Evolutionary conservation across 2,329 filamentous ascomycete genomes (phyloP), one percentile per base, ranked within the genome.

Genomic region (Chaetomium globosum): DNA sequence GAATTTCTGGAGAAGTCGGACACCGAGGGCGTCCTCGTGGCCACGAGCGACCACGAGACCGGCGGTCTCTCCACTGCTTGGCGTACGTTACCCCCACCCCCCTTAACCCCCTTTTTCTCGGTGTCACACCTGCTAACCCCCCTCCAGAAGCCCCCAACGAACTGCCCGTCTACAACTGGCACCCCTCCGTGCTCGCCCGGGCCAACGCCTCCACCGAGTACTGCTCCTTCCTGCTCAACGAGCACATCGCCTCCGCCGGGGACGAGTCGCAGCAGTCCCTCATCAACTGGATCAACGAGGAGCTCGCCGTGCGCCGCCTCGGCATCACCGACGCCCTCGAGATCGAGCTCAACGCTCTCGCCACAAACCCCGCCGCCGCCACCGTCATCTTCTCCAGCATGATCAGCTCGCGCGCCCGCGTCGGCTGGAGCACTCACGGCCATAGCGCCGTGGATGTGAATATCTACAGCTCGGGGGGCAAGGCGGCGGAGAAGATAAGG

Each of bases 361-460:
- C 91, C 28, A 78, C 85, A 39, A 77, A 83, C 30, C 85, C 88
- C 0, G 80, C 80, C 1, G 76, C 78, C 3, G 83, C 88, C 12
- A 79, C 82, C 36, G 77, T 82, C 3, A 80, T 85, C 1, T 91
- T 98, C 74, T 88, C 93, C 0, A 88, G 92, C 73, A 94, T 99
- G 81, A 86, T 98, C 71, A 96, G 91, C 71, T 85, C 90, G 4
- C 87, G 95, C 66, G 91, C 93, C 1, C 92, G 96, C 74, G 86
- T 97, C 52, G 96, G 95, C 16, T 99, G 95, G 95, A 89, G 86
- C 69, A 97, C 93, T 0, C 94, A 97, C 76, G 95, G 95, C 31
- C 95, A 99, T 79, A 90, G 89, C 23, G 95, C 89, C 59, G 93
- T 95, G 8, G 95, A 99, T 75, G 95, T 99, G 57, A 99, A 99